phyloP scores from a whole-genome alignment of 768 basidiomycete genomes.

The Favolaschia claudopus region DNA sequence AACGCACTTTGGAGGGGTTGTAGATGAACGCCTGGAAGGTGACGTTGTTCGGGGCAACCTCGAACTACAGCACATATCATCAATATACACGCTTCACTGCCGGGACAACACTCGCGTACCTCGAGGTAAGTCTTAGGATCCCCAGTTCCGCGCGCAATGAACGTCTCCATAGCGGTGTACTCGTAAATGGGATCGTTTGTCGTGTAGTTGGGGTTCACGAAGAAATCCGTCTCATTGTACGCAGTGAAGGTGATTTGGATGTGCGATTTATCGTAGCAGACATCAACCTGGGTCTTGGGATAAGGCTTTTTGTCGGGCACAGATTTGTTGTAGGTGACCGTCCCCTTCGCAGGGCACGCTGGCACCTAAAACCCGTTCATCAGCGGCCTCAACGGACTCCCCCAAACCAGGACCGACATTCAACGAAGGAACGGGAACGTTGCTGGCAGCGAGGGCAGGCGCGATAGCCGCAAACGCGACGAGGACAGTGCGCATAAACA shows the following conservation, averaged over 20 bases:
- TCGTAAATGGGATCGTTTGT: constrained; percentile 20
- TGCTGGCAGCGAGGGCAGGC: not conserved
- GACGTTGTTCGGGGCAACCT: constrained; percentile 23
- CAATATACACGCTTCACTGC: no score
- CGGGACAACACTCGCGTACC: no score
- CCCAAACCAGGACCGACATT: constrained; percentile 14
- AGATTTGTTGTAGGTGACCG: constrained; percentile 16
- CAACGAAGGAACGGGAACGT: constrained; percentile 16
- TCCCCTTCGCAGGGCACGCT: constrained; percentile 18
- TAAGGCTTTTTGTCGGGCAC: constrained; percentile 18
- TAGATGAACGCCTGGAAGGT: constrained; percentile 26
- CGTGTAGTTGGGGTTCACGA: constrained; percentile 14
- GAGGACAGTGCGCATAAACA: constrained; percentile 12
- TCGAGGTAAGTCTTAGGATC: constrained; percentile 20
- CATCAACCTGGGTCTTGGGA: constrained; percentile 19
- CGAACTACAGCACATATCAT: no score
- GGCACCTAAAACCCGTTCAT: constrained; percentile 14
- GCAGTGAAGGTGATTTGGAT: constrained; percentile 25
- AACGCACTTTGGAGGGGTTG: constrained; percentile 22
- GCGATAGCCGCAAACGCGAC: not conserved
- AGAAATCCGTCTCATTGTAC: constrained; percentile 21
- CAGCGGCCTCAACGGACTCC: no score
- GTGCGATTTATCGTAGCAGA: constrained; percentile 12
- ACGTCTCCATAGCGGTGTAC: constrained; percentile 26
- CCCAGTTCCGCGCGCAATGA: constrained; percentile 11